Conservation (phyloP, 306 rosid species). For the Pterocarpus santalinus region DNA sequence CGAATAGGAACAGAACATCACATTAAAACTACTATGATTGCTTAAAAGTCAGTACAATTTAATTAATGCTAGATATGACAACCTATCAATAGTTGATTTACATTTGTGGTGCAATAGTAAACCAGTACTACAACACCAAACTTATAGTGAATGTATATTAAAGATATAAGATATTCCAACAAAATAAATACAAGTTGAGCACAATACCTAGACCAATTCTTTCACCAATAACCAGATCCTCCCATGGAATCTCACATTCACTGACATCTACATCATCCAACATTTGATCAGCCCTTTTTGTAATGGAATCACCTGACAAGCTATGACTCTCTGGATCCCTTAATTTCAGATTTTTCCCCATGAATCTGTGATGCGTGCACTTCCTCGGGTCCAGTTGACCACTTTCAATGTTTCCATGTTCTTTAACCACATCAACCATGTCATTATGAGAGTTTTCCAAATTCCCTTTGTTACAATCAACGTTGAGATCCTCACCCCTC, state of each 20-base stretch:
- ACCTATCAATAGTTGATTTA: conserved; percentile 29
- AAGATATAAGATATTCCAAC: conserved; percentile 9
- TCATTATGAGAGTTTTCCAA: conserved; percentile 50
- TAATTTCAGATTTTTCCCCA: conserved; percentile 65
- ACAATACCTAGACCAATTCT: conserved; percentile 96
- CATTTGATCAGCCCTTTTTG: conserved; percentile 71
- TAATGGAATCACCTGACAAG: conserved; percentile 58
- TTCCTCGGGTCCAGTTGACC: conserved; percentile 63
- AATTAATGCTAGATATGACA: conserved; percentile 26
- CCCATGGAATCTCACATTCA: conserved; percentile 98
- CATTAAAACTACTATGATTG: conserved; percentile 7
- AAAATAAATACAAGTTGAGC: conserved; percentile 43
- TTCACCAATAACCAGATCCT: conserved; percentile 89
- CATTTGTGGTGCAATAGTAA: conserved; percentile 27
- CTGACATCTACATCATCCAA: conserved; percentile 94
- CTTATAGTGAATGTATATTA: conserved; percentile 20
- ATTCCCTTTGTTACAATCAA: conserved; percentile 50
- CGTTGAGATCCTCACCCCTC: conserved; percentile 54
- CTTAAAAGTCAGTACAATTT: conserved; percentile 32
- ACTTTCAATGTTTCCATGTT: conserved; percentile 53
- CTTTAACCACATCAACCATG: conserved; percentile 46
- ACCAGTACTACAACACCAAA: conserved; percentile 23
- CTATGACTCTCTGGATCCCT: conserved; percentile 71
- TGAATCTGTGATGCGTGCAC: conserved; percentile 63
- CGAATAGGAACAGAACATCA: neutral